Percentiles rank a stretch among this genome's conserved stretches.
These are phyloP conservation scores for Ceratobasidium sp. DNA, from an alignment of 1,284 basidiomycete species.

Conservation along the genomic window DNA sequence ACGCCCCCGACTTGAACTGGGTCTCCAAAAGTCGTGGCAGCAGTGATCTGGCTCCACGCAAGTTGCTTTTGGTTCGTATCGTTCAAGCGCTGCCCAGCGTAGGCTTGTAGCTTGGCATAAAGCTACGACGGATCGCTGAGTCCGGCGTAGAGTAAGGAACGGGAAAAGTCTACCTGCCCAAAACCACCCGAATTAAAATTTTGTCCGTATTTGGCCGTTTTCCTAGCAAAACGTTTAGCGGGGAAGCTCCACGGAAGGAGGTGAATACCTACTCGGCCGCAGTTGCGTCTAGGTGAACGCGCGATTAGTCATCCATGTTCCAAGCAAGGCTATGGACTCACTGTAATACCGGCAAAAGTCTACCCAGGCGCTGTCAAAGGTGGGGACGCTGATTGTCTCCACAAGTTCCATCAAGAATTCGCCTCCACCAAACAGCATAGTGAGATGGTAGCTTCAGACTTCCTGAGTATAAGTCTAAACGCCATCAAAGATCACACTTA, in stretches of 20 bases:
- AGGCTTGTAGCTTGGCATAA: constrained; percentile 63
- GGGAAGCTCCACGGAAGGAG: neutral
- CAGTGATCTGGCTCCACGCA: constrained; percentile 59
- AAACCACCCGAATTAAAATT: constrained; percentile 60
- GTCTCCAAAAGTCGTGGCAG: constrained; percentile 58
- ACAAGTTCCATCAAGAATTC: constrained; percentile 63
- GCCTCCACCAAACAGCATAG: constrained; percentile 63
- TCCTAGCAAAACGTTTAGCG: constrained; percentile 52
- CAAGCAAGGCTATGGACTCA: neutral
- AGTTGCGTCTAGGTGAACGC: constrained; percentile 53
- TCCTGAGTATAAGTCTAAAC: neutral
- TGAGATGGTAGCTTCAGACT: constrained; percentile 58
- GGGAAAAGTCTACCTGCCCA: constrained; percentile 36
- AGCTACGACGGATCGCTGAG: constrained; percentile 51
- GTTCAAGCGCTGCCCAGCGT: constrained; percentile 60
- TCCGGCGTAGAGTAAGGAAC: neutral
- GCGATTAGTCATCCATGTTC: neutral
- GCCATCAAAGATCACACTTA: constrained; percentile 50
- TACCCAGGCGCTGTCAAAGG: constrained; percentile 62
- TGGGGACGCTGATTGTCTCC: constrained; percentile 60
- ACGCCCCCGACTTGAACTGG: constrained; percentile 59
- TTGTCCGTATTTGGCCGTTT: constrained; percentile 59
- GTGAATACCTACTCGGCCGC: constrained; percentile 57
- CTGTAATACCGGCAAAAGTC: constrained; percentile 61
- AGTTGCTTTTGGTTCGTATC: constrained; percentile 58